Evolutionary conservation across 352 stramenopile species (phyloP).

Genomic region (Phytophthora melonis): DNA sequence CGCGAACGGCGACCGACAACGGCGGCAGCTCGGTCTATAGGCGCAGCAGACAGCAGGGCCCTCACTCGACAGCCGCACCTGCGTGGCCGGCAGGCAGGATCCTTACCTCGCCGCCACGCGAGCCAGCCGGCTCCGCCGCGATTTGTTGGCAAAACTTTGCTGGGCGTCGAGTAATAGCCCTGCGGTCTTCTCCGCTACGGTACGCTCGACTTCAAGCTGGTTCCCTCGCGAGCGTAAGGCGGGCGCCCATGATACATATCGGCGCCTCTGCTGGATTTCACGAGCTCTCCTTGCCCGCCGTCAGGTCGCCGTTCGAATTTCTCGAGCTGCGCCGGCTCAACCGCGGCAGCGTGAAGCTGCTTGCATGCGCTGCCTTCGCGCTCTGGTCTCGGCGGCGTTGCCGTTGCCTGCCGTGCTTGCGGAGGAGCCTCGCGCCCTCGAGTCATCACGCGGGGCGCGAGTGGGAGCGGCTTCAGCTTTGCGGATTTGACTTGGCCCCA

Average conservation of each 20-base stretch:
- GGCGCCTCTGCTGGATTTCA: slow-evolving; percentile 28
- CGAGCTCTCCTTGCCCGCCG: slow-evolving; percentile 19
- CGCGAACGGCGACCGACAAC: slow-evolving; percentile 1
- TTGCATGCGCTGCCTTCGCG: neutral
- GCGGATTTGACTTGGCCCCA: slow-evolving; percentile 27
- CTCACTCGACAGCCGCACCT: neutral
- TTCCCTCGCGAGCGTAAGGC: slow-evolving; percentile 26
- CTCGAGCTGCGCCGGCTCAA: neutral
- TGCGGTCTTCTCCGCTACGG: slow-evolving; percentile 15
- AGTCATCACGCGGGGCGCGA: neutral
- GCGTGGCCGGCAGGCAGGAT: neutral
- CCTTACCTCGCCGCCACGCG: neutral
- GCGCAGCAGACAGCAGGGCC: neutral
- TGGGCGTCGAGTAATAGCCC: neutral
- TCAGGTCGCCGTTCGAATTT: slow-evolving; percentile 44
- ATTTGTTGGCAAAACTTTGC: slow-evolving; percentile 15
- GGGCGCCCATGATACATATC: neutral
- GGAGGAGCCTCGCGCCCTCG: neutral
- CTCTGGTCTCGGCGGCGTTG: neutral
- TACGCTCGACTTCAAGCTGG: slow-evolving; percentile 36
- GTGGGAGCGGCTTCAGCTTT: slow-evolving; percentile 30
- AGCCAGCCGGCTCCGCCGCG: slow-evolving; percentile 1
- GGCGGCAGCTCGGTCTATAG: neutral
- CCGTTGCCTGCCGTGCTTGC: neutral
- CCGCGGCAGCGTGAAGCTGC: neutral